These are phyloP conservation scores for Ceratocystis diversiconidia DNA, from an alignment of 2,329 filamentous ascomycete species.

Conservation along the genomic window DNA sequence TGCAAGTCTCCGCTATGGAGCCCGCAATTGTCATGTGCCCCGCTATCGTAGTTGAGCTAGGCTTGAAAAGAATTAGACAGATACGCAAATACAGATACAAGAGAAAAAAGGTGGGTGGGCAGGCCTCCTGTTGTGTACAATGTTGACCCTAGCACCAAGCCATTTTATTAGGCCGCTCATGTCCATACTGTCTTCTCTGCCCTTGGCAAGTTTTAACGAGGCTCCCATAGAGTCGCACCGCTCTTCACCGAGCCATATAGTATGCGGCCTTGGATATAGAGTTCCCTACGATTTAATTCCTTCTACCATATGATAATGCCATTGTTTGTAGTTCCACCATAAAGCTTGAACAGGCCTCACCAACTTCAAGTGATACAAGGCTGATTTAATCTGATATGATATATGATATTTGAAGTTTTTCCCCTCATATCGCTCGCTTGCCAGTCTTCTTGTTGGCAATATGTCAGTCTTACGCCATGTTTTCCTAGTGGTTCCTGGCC, in stretches of 20 bases:
- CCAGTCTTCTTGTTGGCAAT: neutral
- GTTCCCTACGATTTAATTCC: neutral
- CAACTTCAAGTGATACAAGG: conserved; percentile 1
- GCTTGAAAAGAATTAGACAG: neutral
- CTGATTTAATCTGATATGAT: neutral
- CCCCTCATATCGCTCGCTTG: neutral
- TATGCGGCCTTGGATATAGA: no score
- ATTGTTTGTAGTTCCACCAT: neutral
- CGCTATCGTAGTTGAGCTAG: neutral
- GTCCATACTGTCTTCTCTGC: neutral
- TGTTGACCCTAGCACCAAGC: neutral
- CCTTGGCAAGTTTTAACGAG: neutral
- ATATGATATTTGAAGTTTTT: neutral
- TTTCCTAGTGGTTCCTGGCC: conserved; percentile 5
- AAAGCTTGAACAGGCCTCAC: neutral
- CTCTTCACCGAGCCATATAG: neutral
- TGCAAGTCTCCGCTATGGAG: neutral
- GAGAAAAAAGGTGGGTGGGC: neutral
- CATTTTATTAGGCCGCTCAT: neutral
- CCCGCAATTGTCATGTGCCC: neutral
- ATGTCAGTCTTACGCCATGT: neutral
- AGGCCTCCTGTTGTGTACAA: neutral
- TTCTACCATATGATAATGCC: neutral
- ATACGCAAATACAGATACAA: neutral
- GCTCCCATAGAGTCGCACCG: neutral